A percentile compares a stretch with the other conserved stretches of the same genome.
Conservation (phyloP, 495 filamentous ascomycete species). For the Aspergillus homomorphus region DNA sequence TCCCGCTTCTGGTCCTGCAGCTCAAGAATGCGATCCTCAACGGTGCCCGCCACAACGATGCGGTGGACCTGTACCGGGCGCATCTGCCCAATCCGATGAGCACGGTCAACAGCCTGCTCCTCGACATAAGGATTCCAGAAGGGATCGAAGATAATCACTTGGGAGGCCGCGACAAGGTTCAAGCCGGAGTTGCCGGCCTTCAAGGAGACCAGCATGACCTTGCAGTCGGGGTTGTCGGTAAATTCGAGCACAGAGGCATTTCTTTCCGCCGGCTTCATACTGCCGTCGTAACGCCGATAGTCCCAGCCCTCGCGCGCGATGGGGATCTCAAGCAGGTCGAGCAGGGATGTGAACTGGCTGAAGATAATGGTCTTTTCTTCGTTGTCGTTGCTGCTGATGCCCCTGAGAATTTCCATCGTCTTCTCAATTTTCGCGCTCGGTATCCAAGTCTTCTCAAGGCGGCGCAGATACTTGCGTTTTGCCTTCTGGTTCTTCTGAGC, state of each 20-base stretch:
- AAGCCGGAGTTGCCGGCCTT: conserved; percentile 90
- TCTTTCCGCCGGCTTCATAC: conserved; percentile 67
- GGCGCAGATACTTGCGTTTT: conserved; percentile 63
- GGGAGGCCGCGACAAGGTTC: conserved; percentile 81
- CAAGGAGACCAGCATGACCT: conserved; percentile 83
- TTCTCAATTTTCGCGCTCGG: conserved; percentile 78
- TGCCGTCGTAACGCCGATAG: conserved; percentile 82
- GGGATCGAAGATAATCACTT: conserved; percentile 89
- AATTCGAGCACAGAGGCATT: conserved; percentile 73
- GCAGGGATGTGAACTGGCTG: conserved; percentile 84
- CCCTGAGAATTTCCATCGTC: conserved; percentile 63
- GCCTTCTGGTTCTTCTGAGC: conserved; percentile 57
- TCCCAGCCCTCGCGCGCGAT: conserved; percentile 59
- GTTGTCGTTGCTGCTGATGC: conserved; percentile 42
- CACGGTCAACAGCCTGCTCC: conserved; percentile 90
- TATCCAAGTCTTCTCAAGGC: conserved; percentile 62
- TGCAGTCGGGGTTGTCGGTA: conserved; percentile 58
- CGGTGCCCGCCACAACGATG: conserved; percentile 70
- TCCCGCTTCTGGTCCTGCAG: conserved; percentile 83
- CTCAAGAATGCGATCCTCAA: conserved; percentile 84
- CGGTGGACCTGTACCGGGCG: conserved; percentile 75
- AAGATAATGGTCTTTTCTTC: conserved; percentile 88
- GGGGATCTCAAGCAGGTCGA: conserved; percentile 91
- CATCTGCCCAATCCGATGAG: conserved; percentile 85
- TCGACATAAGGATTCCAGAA: conserved; percentile 98